phyloP scores from a whole-genome alignment of 495 filamentous ascomycete genomes.

The Aspergillus affinis region DNA sequence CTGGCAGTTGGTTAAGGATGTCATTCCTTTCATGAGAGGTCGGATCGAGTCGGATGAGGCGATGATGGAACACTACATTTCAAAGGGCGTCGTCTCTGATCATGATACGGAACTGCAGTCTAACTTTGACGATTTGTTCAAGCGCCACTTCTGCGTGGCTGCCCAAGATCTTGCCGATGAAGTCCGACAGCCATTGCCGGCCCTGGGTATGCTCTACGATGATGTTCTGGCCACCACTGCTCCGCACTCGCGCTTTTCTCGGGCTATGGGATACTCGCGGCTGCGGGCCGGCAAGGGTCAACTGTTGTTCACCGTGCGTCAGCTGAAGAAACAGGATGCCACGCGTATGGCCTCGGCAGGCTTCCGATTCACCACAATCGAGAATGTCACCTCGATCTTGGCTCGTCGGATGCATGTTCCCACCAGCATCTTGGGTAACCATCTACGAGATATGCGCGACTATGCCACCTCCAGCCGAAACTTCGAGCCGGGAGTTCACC shows the following conservation, averaged over 20 bases:
- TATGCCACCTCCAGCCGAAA: slow-evolving; percentile 53
- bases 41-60: slow-evolving; percentile 49
- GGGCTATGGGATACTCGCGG: slow-evolving; percentile 36
- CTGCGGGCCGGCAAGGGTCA: slow-evolving; percentile 62
- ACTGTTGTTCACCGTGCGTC: slow-evolving; percentile 77
- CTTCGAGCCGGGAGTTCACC: slow-evolving; percentile 66
- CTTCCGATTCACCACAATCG: slow-evolving; percentile 69
- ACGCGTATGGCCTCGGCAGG: slow-evolving; percentile 67
- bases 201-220: slow-evolving; percentile 75
- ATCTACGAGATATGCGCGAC: slow-evolving; percentile 60
- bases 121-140: slow-evolving; percentile 76
- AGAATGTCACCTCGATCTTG: slow-evolving; percentile 67
- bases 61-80: slow-evolving; percentile 40
- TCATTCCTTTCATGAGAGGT: slow-evolving; percentile 67
- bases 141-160: slow-evolving; percentile 83
- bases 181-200: slow-evolving; percentile 58
- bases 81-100: slow-evolving; percentile 33
- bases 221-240: slow-evolving; percentile 68
- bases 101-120: slow-evolving; percentile 40
- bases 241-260: slow-evolving; percentile 34
- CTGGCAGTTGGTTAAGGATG: slow-evolving; percentile 66
- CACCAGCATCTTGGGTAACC: slow-evolving; percentile 48
- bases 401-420: slow-evolving; percentile 71
- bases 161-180: slow-evolving; percentile 69
- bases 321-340: slow-evolving; percentile 56